Evolutionary conservation across 2,329 filamentous ascomycete species (phyloP), one percentile per base, ranked within the genome.

Genomic region (Verticillium alfalfae): DNA sequence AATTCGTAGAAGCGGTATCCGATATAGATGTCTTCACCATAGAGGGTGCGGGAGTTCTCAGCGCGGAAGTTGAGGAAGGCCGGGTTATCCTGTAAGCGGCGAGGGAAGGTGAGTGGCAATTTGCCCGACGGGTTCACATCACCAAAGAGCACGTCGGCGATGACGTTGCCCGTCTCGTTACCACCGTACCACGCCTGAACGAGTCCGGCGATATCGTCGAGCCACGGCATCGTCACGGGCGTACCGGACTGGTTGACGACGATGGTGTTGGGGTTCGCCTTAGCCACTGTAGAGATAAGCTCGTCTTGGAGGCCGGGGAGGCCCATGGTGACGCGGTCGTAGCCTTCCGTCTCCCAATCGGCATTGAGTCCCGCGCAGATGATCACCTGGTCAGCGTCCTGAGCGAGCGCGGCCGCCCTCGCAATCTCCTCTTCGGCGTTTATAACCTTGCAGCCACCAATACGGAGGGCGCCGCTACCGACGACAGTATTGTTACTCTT

Each of bases 151-250:
- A 94, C 82, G 66, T 94, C 91, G 0, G 89, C 90, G 64, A 96
- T 88, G 12, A 87, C 88, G 70, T 93, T 92, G 6, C 91, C 92
- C 5, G 88, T 89, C 76, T 95, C 91, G 69, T 95, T 92, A n/a
- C 92, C 91, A 63, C 91, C 90, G 69, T 93, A 95, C 90, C 91
- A 95, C 8, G 90, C 90, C 69, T 94, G 89, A 1, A 93, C 70
- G 1, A 93, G 77, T 2, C 87, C 84, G 8, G 75, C 72, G 2
- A 84, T 83, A 37, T 81, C 74, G 16, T 78, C 71, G 1, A 84
- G 78, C 88, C 88, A 91, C 0, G 89, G 88, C 87, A 92, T 88
- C 60, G 83, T 80, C 31, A 91, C 83, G 0, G 91, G 90, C 0
- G 90, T 92, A 39, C 91, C 91, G 0, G 89, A 91, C 68, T 93